These are phyloP conservation scores for Periconia sp. DNA, from an alignment of 2,329 filamentous ascomycete genomes.

Conservation along the genomic window DNA sequence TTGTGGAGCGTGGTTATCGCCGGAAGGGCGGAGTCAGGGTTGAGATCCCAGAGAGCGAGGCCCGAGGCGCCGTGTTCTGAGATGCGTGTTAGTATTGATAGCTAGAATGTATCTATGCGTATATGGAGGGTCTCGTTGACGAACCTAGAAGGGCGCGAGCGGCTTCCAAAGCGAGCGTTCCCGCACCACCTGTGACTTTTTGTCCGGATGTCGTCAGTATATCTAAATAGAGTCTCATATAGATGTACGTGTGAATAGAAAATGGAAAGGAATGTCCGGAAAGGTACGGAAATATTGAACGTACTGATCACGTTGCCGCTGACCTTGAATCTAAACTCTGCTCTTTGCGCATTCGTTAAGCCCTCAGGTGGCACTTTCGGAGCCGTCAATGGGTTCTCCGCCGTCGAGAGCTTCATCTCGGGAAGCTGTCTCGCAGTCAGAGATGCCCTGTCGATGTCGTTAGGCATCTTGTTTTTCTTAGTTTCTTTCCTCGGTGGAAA, in stretches of 20 bases:
- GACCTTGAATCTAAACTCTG: constrained; percentile 54
- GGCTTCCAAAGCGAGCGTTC: constrained; percentile 61
- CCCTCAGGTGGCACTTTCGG: constrained; percentile 48
- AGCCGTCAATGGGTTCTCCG: constrained; percentile 46
- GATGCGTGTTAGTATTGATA: neutral
- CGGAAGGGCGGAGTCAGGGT: constrained; percentile 45
- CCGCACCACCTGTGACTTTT: constrained; percentile 66
- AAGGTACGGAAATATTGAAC: constrained; percentile 20
- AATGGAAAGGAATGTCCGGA: neutral
- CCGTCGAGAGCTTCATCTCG: constrained; percentile 54
- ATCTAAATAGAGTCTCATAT: neutral
- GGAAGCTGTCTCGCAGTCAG: constrained; percentile 49
- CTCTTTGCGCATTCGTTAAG: constrained; percentile 45
- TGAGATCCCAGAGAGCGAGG: constrained; percentile 63
- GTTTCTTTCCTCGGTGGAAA: too few species aligned
- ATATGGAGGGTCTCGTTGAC: neutral
- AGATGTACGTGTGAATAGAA: neutral
- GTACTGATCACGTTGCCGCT: constrained; percentile 57
- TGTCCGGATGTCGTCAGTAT: neutral
- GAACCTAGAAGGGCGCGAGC: constrained; percentile 59
- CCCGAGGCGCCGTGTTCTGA: constrained; percentile 64
- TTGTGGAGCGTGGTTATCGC: constrained; percentile 51
- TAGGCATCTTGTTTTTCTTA: too few species aligned
- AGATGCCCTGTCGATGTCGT: constrained; percentile 39
- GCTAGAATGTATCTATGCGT: neutral